Evolutionary conservation across 1,284 basidiomycete species (phyloP).

Genomic region (Schizopora paradoxa): DNA sequence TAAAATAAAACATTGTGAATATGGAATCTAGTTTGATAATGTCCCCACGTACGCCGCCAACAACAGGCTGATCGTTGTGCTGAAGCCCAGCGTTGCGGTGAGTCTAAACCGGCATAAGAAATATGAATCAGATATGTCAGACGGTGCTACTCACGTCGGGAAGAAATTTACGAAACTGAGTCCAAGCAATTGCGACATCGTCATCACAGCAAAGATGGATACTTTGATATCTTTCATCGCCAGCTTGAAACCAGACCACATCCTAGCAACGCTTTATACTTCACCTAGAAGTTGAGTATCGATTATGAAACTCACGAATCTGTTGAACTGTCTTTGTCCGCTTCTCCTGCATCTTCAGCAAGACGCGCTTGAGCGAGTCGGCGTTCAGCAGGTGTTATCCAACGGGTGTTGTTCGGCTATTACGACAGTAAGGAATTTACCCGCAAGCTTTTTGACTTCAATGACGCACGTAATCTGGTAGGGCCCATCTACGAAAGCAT

Average conservation of each 20-base stretch:
- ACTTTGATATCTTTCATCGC: constrained; percentile 33
- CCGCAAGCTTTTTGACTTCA: not conserved
- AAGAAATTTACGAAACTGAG: constrained; percentile 38
- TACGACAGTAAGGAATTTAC: not conserved
- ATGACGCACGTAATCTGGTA: constrained; percentile 23
- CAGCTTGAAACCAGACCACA: constrained; percentile 21
- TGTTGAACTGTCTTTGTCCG: constrained; percentile 29
- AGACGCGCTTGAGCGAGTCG: constrained; percentile 40
- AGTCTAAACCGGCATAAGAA: constrained; percentile 20
- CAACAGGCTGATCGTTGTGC: constrained; percentile 30
- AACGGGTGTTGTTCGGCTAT: constrained; percentile 34
- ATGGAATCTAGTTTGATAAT: constrained; percentile 29
- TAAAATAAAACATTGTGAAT: constrained; percentile 17
- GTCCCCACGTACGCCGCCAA: constrained; percentile 31
- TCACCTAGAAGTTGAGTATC: not conserved
- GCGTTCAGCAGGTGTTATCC: constrained; percentile 37
- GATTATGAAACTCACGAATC: constrained; percentile 21
- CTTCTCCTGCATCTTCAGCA: constrained; percentile 38
- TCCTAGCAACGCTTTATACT: constrained; percentile 6
- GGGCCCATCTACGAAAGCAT: constrained; percentile 20
- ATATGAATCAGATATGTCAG: not conserved
- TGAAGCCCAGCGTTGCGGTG: constrained; percentile 34
- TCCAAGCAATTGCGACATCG: constrained; percentile 23
- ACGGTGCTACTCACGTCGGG: constrained; percentile 21
- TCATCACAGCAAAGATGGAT: constrained; percentile 28